A percentile compares a stretch with the other conserved stretches of the same genome.
These are phyloP conservation scores for Bipolaris victoriae DNA, from an alignment of 2,329 filamentous ascomycete species.

Conservation along the genomic window DNA sequence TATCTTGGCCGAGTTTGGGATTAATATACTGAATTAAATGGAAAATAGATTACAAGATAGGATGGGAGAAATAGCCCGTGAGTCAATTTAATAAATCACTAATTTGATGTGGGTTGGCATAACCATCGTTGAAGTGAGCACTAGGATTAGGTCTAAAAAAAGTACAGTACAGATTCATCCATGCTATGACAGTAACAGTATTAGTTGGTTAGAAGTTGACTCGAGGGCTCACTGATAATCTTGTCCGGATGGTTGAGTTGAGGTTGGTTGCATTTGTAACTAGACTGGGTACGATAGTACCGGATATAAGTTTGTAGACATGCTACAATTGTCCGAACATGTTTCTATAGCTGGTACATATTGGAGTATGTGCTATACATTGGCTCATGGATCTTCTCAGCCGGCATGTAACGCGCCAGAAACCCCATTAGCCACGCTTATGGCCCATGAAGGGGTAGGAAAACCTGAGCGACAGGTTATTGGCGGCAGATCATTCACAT, in stretches of 20 bases:
- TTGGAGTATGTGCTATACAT: no score
- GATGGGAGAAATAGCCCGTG: no score
- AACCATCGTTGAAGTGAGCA: no score
- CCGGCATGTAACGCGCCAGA: neutral
- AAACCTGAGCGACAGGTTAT: neutral
- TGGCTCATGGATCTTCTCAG: neutral
- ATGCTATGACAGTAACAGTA: neutral
- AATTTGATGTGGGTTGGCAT: no score
- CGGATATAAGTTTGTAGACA: neutral
- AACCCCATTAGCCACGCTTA: neutral
- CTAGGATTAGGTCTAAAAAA: neutral
- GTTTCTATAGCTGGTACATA: neutral
- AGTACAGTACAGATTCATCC: neutral
- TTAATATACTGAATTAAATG: no score
- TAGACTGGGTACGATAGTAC: neutral
- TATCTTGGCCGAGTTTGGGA: no score
- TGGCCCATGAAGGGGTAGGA: neutral
- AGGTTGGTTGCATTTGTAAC: no score
- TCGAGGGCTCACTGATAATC: neutral
- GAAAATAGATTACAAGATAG: no score
- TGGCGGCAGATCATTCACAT: neutral
- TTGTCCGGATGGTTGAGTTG: neutral
- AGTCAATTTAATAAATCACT: no score
- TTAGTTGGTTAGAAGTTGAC: neutral
- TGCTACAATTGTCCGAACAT: neutral